Percentiles rank a stretch among this genome's conserved stretches.
Evolutionary conservation across 139 green algal genomes (phyloP).

Genomic region (Tetradesmus lagerheimii): DNA sequence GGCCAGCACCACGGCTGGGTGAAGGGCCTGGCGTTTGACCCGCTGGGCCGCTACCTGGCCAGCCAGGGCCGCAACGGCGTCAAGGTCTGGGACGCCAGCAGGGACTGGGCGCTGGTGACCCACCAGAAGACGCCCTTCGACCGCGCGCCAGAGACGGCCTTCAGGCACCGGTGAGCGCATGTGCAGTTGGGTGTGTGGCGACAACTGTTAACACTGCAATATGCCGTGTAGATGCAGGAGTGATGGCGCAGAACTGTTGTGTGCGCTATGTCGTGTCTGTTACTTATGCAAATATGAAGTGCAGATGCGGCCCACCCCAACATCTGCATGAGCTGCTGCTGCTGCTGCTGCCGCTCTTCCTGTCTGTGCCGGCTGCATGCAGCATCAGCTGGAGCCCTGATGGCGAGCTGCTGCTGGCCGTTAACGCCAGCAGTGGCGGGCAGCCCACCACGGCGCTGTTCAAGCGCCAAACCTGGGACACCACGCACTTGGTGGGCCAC

Average conservation of each 20-base stretch:
- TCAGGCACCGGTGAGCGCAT: slow-evolving; percentile 58
- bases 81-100: slow-evolving; percentile 84
- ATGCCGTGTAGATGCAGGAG: too few relatives aligned
- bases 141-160: slow-evolving; percentile 42
- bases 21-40: slow-evolving; percentile 98
- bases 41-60: slow-evolving; percentile 68
- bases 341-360: background rate
- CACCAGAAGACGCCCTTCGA: slow-evolving; percentile 58
- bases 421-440: slow-evolving; percentile 53
- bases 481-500: slow-evolving; percentile 67
- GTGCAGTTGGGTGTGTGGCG: background rate
- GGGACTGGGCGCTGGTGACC: slow-evolving; percentile 70
- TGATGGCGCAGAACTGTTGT: too few relatives aligned
- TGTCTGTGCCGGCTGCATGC: slow-evolving; percentile 30
- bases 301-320: too few relatives aligned
- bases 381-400: slow-evolving; percentile 80
- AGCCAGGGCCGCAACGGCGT: slow-evolving; percentile 83
- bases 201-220: background rate
- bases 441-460: slow-evolving; percentile 45
- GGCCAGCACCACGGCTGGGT: slow-evolving; percentile 84
- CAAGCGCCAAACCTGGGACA: slow-evolving; percentile 45
- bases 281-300: too few relatives aligned
- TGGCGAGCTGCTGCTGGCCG: slow-evolving; percentile 74
- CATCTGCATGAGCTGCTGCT: too few relatives aligned
- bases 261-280: background rate